Percentiles rank a stretch among this genome's conserved stretches.
phyloP scores from a whole-genome alignment of 2,329 filamentous ascomycete genomes.

The Colletotrichum eleusines region DNA sequence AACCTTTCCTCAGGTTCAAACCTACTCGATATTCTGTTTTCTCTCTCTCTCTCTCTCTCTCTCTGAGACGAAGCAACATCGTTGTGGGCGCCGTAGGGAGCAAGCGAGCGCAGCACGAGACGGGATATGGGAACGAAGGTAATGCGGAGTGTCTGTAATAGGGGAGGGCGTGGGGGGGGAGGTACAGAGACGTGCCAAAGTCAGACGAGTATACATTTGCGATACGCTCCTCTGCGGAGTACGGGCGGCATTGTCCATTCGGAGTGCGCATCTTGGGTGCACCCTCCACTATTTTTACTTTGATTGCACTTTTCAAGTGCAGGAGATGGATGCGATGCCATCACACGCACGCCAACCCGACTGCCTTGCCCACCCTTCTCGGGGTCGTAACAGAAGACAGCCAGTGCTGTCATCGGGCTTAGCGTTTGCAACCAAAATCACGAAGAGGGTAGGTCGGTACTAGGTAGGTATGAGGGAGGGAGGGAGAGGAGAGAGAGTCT shows the following conservation, averaged over 20 bases:
- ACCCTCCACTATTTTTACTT: constrained; percentile 38
- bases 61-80: background rate
- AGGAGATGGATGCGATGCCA: constrained; percentile 24
- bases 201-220: background rate
- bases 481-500: background rate
- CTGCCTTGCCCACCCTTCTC: background rate
- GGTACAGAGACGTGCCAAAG: constrained; percentile 11
- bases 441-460: background rate
- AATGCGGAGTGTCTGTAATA: background rate
- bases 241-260: background rate
- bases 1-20: background rate
- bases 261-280: background rate
- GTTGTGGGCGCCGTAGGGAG: constrained; percentile 16
- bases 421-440: constrained; percentile 3
- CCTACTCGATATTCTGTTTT: background rate
- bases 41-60: background rate
- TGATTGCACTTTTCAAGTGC: constrained; percentile 33
- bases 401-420: constrained; percentile 9
- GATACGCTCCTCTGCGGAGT: background rate
- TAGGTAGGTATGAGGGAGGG: background rate
- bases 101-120: constrained; percentile 23
- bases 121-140: background rate
- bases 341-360: constrained; percentile 16
- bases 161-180: background rate
- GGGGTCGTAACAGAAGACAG: background rate